Percentiles rank a stretch among this genome's conserved stretches.
These are phyloP conservation scores for Penicillium nordicum DNA, from an alignment of 2,329 filamentous ascomycete species.

Conservation along the genomic window DNA sequence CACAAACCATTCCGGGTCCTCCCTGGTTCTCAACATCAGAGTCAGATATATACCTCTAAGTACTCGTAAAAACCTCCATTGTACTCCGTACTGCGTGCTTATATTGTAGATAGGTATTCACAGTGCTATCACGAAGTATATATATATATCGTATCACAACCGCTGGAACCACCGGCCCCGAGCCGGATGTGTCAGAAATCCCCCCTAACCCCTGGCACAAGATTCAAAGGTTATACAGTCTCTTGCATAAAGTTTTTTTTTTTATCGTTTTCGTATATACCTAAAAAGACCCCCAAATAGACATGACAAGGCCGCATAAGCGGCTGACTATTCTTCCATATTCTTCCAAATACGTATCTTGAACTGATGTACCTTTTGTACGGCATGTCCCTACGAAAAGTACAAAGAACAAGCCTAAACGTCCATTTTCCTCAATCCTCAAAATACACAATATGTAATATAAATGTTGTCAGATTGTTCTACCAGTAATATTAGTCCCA, in stretches of 20 bases:
- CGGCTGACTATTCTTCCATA: no score
- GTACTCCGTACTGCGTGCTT: background rate
- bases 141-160: background rate
- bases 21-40: background rate
- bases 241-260: no score
- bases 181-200: background rate
- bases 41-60: background rate
- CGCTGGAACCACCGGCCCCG: background rate
- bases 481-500: background rate
- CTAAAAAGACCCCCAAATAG: no score
- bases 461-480: background rate
- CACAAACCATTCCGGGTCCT: background rate
- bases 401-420: background rate
- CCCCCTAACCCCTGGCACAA: background rate
- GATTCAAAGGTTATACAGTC: no score
- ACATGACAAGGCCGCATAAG: no score
- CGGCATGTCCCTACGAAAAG: background rate
- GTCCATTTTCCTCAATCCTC: background rate
- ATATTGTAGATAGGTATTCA: background rate
- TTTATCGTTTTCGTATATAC: no score
- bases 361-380: background rate
- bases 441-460: background rate
- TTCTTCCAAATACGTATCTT: no score
- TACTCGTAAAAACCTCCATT: background rate
- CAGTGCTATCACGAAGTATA: background rate